Evolutionary conservation across 2,329 filamentous ascomycete genomes (phyloP).

Genomic region (Fusarium xylarioides): DNA sequence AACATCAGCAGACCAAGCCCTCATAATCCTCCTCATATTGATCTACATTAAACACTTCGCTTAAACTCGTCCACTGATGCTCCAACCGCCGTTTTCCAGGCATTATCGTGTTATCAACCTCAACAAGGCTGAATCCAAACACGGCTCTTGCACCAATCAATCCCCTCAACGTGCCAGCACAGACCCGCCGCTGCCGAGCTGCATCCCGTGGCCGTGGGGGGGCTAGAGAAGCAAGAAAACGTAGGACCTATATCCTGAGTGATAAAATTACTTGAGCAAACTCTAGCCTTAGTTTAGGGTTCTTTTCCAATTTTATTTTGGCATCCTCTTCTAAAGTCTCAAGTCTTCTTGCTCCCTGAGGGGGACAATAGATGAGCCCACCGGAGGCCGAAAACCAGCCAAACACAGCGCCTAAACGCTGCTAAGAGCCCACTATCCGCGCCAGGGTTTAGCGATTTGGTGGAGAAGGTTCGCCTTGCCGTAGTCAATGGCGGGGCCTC

Average conservation of each 20-base stretch:
- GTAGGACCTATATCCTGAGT: background rate
- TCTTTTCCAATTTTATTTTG: background rate
- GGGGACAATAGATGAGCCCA: slow-evolving; percentile 11
- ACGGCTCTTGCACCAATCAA: slow-evolving; percentile 30
- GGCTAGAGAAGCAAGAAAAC: background rate
- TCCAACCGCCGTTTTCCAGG: background rate
- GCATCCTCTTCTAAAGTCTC: background rate
- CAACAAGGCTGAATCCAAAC: slow-evolving; percentile 38
- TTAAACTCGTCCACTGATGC: slow-evolving; percentile 4
- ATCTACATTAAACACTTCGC: background rate
- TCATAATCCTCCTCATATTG: background rate
- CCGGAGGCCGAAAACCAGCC: slow-evolving; percentile 16
- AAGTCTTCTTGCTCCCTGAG: background rate
- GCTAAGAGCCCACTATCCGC: slow-evolving; percentile 21
- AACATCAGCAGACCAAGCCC: background rate
- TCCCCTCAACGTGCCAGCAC: slow-evolving; percentile 5
- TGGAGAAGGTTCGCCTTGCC: slow-evolving; percentile 40
- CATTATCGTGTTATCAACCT: slow-evolving; percentile 15
- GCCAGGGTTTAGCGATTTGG: slow-evolving; percentile 28
- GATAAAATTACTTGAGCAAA: background rate
- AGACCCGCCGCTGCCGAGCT: slow-evolving; percentile 25
- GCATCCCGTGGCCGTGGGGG: slow-evolving; percentile 18
- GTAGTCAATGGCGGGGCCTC: slow-evolving; percentile 24
- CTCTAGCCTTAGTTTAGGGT: too few species aligned
- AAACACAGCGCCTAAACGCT: slow-evolving; percentile 10